Evolutionary conservation across 371 early-diverging fungal species (phyloP).

Genomic region (Rhizopus sp.): DNA sequence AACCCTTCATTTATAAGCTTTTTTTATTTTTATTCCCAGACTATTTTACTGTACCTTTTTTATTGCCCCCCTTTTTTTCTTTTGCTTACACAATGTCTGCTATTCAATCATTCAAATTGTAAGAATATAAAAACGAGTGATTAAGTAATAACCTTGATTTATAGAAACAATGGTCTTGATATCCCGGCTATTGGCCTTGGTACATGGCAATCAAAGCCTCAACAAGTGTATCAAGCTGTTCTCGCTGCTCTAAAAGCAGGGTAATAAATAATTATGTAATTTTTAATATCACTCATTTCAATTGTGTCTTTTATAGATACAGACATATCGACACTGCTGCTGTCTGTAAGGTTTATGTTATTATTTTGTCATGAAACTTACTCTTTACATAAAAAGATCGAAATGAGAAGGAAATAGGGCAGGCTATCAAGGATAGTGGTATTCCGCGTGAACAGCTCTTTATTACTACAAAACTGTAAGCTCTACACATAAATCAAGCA

Average conservation of each 20-base stretch:
- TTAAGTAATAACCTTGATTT: no score
- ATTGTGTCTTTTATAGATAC: constrained; percentile 12
- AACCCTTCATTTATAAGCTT: no score
- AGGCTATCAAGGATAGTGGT: constrained; percentile 52
- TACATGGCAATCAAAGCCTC: constrained; percentile 47
- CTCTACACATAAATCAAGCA: no score
- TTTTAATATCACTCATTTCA: neutral
- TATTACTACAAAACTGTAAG: constrained; percentile 68
- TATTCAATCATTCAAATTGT: no score
- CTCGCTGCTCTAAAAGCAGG: constrained; percentile 41
- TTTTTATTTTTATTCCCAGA: no score
- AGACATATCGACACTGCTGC: constrained; percentile 32
- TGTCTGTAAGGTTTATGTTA: constrained; percentile 28
- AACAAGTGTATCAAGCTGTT: constrained; percentile 46
- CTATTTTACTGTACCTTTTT: no score
- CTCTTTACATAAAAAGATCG: constrained; percentile 16
- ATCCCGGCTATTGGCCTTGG: constrained; percentile 40
- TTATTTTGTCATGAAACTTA: neutral
- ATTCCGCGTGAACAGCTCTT: constrained; percentile 64
- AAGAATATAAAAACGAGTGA: no score
- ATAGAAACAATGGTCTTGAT: constrained; percentile 29
- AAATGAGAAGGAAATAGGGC: constrained; percentile 34
- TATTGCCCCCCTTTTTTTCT: no score
- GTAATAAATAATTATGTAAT: constrained; percentile 9
- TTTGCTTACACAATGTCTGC: no score